phyloP scores from a whole-genome alignment of 2,329 filamentous ascomycete species.

The Sordariomycetes sp. region DNA sequence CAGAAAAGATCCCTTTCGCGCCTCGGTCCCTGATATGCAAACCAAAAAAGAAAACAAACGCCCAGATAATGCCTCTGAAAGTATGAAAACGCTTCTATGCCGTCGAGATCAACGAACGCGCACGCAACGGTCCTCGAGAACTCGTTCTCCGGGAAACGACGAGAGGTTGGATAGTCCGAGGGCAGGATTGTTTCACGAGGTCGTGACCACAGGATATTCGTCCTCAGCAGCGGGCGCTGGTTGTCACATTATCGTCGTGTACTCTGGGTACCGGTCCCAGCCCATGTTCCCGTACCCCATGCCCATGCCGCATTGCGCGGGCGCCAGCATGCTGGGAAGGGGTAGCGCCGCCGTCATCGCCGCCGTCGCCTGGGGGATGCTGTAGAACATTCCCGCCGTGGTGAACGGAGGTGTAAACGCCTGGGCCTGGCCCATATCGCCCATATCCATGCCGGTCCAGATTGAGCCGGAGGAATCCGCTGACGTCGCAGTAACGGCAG shows the following conservation, averaged over 20 bases:
- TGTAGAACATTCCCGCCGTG: constrained; percentile 68
- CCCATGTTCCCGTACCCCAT: constrained; percentile 10
- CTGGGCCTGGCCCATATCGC: constrained; percentile 64
- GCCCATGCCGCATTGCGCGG: constrained; percentile 62
- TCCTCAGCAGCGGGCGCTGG: constrained; percentile 36
- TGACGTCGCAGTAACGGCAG: constrained; percentile 61
- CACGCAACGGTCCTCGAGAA: constrained; percentile 1
- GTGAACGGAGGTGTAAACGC: constrained; percentile 66
- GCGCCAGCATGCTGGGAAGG: constrained; percentile 75
- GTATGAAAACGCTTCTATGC: neutral
- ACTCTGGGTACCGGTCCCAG: constrained; percentile 81
- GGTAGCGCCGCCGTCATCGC: constrained; percentile 66
- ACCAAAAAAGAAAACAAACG: constrained; percentile 2
- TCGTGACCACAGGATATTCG: constrained; percentile 36
- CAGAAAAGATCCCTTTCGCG: neutral
- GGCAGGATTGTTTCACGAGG: constrained; percentile 9
- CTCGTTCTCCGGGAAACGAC: constrained; percentile 5
- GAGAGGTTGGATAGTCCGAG: constrained; percentile 3
- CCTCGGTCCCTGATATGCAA: constrained; percentile 2
- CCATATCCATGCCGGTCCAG: constrained; percentile 71
- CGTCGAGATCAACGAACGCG: neutral
- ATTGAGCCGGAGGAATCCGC: constrained; percentile 60
- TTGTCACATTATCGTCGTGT: constrained; percentile 79
- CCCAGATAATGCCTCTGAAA: constrained; percentile 1
- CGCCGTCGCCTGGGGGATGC: constrained; percentile 62